Conservation (phyloP, 2,329 filamentous ascomycete species). For the Arthroderma uncinatum region DNA sequence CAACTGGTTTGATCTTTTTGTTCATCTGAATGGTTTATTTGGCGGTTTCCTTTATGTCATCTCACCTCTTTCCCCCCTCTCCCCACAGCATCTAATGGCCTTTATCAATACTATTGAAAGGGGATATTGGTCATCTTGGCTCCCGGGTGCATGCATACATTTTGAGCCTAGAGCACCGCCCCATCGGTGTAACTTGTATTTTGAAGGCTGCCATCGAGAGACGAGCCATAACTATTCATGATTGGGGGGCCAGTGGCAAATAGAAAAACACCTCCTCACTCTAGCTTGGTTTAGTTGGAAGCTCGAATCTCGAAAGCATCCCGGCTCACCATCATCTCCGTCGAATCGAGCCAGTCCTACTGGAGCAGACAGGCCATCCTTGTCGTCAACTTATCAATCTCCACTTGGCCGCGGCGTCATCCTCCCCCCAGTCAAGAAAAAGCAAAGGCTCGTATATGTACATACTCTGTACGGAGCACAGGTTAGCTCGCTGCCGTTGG, state of each 20-base stretch:
- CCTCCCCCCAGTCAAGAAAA: background rate
- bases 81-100: background rate
- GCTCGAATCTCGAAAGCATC: background rate
- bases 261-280: background rate
- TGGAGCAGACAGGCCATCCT: background rate
- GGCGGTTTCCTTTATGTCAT: background rate
- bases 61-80: background rate
- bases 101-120: background rate
- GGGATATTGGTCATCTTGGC: background rate
- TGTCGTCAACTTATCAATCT: background rate
- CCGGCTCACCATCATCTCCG: background rate
- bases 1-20: background rate
- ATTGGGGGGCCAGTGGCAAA: background rate
- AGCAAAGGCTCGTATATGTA: background rate
- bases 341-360: background rate
- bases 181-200: constrained; percentile 1
- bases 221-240: background rate
- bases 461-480: background rate
- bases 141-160: background rate
- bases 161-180: background rate
- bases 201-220: background rate
- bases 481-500: background rate
- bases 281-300: background rate
- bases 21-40: background rate
- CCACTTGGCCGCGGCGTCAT: background rate